Percentiles rank a stretch among this genome's conserved stretches.
Evolutionary conservation across 2,329 filamentous ascomycete species (phyloP).

Genomic region (Macrophomina phaseolina): DNA sequence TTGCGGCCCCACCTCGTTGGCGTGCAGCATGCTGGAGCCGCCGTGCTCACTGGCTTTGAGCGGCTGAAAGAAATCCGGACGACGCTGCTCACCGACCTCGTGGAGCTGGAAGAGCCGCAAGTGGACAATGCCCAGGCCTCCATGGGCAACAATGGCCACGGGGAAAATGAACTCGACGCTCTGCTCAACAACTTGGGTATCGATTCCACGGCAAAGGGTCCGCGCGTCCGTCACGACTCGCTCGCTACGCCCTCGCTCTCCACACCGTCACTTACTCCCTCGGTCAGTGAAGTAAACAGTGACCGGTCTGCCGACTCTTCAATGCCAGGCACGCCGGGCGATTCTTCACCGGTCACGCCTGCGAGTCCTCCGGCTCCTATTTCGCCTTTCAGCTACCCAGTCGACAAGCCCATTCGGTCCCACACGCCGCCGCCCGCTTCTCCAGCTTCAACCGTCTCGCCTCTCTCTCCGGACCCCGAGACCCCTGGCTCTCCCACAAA

Average conservation of each 20-base stretch:
- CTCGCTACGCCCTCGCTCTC: conserved; percentile 19
- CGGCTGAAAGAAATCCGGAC: conserved; percentile 41
- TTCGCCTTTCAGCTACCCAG: conserved; percentile 37
- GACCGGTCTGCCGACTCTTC: conserved; percentile 31
- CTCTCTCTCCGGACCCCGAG: conserved; percentile 20
- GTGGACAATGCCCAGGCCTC: not conserved
- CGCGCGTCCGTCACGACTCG: conserved; percentile 23
- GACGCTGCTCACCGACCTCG: conserved; percentile 16
- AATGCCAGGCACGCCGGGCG: conserved; percentile 30
- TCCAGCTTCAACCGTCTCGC: not conserved
- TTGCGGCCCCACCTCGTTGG: conserved; percentile 42
- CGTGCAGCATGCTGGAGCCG: conserved; percentile 52
- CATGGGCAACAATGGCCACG: not conserved
- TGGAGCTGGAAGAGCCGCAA: conserved; percentile 15
- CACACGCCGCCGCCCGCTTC: conserved; percentile 3
- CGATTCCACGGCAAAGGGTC: conserved; percentile 8
- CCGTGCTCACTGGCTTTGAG: conserved; percentile 49
- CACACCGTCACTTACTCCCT: conserved; percentile 24
- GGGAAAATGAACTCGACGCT: conserved; percentile 6
- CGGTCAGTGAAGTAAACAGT: conserved; percentile 8
- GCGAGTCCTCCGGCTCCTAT: conserved; percentile 33
- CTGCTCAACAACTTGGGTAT: conserved; percentile 15
- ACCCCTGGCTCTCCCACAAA: conserved; percentile 29
- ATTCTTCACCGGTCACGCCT: conserved; percentile 33
- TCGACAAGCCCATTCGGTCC: conserved; percentile 24